Conservation (phyloP, 2,329 filamentous ascomycete species). For the Fusarium equiseti region DNA sequence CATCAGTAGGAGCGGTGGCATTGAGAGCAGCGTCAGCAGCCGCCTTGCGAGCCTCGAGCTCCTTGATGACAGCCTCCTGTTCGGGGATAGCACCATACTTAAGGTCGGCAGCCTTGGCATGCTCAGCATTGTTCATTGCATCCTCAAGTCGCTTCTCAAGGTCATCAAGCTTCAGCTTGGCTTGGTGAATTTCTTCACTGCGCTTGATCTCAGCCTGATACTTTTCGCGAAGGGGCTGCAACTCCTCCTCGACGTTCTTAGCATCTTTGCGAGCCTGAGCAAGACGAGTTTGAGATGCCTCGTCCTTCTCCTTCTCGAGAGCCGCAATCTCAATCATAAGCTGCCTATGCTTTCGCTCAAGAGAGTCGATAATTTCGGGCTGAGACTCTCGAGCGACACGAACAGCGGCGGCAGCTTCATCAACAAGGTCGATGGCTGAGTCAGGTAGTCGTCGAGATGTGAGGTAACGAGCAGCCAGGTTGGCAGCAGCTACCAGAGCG, state of each 20-base stretch:
- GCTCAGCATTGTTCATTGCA: constrained; percentile 87
- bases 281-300: constrained; percentile 87
- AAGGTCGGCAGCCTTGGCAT: constrained; percentile 89
- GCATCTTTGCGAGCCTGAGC: constrained; percentile 88
- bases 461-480: constrained; percentile 90
- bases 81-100: constrained; percentile 98
- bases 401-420: constrained; percentile 97
- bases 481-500: constrained; percentile 92
- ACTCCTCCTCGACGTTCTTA: constrained; percentile 92
- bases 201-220: constrained; percentile 94
- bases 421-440: constrained; percentile 95
- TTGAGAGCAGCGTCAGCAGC: constrained; percentile 80
- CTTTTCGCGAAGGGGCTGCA: constrained; percentile 91
- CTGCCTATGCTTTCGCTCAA: constrained; percentile 90
- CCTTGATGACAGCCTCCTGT: constrained; percentile 82
- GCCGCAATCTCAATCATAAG: constrained; percentile 98
- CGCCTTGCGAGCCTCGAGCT: constrained; percentile 83
- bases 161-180: constrained; percentile 93
- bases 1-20: constrained; percentile 64
- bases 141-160: constrained; percentile 93
- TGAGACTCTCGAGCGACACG: constrained; percentile 95
- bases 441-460: constrained; percentile 92
- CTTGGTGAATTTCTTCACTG: constrained; percentile 91
- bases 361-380: constrained; percentile 92
- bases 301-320: constrained; percentile 91